Percentiles rank a stretch among this genome's conserved stretches.
Evolutionary conservation across 176 grass and related monocot species (phyloP).

Genomic region (Musa beccarii): DNA sequence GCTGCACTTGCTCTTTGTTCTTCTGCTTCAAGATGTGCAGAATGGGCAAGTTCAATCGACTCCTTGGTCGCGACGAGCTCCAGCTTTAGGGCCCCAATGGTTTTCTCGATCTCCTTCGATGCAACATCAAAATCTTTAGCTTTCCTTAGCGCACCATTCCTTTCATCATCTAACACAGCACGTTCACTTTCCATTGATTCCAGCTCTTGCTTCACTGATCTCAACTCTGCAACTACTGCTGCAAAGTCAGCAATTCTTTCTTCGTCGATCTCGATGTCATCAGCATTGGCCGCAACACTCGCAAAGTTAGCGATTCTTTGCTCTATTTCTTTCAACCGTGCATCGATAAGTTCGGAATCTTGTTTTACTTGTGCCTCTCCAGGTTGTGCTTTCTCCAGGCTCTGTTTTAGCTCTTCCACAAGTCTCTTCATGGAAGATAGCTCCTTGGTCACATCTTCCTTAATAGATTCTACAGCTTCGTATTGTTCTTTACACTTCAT

Average conservation of each 20-base stretch:
- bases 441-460: conserved; percentile 30
- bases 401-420: conserved; percentile 58
- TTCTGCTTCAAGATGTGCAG: conserved; percentile 47
- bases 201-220: conserved; percentile 47
- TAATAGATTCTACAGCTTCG: conserved; percentile 32
- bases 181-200: conserved; percentile 43
- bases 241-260: conserved; percentile 8
- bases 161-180: conserved; percentile 29
- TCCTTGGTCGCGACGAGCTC: conserved; percentile 40
- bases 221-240: conserved; percentile 37
- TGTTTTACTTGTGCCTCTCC: conserved; percentile 51
- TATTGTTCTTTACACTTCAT: conserved; percentile 31
- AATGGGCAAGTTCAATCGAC: conserved; percentile 35
- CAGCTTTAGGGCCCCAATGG: conserved; percentile 38
- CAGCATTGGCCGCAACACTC: conserved; percentile 37
- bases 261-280: conserved; percentile 24
- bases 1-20: conserved; percentile 37
- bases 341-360: conserved; percentile 39
- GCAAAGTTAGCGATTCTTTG: conserved; percentile 30
- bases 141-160: conserved; percentile 34
- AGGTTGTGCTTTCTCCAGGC: conserved; percentile 41
- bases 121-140: conserved; percentile 23
- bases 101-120: conserved; percentile 42
- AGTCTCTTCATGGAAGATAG: conserved; percentile 20
- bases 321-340: conserved; percentile 45